phyloP scores from a whole-genome alignment of 441 rosid species.

The Adansonia gregorii region DNA sequence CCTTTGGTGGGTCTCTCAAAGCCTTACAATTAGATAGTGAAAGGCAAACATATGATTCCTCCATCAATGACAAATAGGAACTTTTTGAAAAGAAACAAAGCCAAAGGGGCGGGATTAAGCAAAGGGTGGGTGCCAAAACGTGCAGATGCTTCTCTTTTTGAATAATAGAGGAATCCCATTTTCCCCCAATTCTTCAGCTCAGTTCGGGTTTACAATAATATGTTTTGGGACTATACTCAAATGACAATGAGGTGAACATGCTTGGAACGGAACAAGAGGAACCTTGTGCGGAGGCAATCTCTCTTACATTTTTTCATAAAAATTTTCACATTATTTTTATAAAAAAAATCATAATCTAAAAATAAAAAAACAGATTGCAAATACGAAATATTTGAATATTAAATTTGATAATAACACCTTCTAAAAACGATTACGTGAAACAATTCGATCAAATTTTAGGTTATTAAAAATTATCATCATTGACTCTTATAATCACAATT shows the following conservation, averaged over 20 bases:
- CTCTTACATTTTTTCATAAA: neutral
- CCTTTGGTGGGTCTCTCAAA: constrained; percentile 43
- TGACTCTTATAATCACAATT: too few species aligned
- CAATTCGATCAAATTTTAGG: too few species aligned
- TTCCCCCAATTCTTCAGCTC: neutral
- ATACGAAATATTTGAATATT: too few species aligned
- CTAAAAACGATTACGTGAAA: too few species aligned
- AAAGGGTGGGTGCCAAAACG: constrained; percentile 34
- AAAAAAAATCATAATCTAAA: too few species aligned
- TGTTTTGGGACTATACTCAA: neutral
- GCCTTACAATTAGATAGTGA: constrained; percentile 43
- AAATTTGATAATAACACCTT: too few species aligned
- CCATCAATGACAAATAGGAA: constrained; percentile 23
- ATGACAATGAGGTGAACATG: constrained; percentile 5
- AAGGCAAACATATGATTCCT: constrained; percentile 35
- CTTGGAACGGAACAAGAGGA: constrained; percentile 10
- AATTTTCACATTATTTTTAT: too few species aligned
- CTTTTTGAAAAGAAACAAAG: too few species aligned
- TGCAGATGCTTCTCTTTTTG: constrained; percentile 30
- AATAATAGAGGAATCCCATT: constrained; percentile 27
- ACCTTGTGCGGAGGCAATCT: neutral
- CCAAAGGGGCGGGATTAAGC: constrained; percentile 21
- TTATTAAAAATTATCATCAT: too few species aligned
- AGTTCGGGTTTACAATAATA: constrained; percentile 8
- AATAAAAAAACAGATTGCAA: too few species aligned